Percentiles rank a stretch among this genome's conserved stretches.
Conservation (phyloP, 768 basidiomycete species). For the Termitomyces sp. region DNA sequence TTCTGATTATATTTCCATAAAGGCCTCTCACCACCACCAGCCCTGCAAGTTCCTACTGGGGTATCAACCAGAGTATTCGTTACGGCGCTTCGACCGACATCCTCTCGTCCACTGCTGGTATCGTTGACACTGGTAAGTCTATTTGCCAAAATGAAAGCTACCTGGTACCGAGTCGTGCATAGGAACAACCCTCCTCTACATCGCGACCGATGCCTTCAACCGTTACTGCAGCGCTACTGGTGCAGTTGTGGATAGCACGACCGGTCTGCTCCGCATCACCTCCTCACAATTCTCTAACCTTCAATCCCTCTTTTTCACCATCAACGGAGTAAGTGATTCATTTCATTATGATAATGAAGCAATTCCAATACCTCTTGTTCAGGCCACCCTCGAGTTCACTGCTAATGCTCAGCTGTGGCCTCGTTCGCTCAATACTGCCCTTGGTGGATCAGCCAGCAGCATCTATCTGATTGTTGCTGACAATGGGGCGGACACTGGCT, state of each 20-base stretch:
- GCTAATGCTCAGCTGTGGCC: constrained; percentile 38
- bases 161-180: not conserved
- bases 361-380: not conserved
- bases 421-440: constrained; percentile 28
- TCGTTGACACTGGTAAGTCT: constrained; percentile 54
- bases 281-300: constrained; percentile 47
- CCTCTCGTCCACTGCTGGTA: constrained; percentile 45
- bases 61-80: constrained; percentile 54
- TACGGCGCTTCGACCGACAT: constrained; percentile 46
- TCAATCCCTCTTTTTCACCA: constrained; percentile 54
- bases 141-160: not conserved
- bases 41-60: constrained; percentile 54
- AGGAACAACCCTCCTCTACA: constrained; percentile 50
- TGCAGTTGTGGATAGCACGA: constrained; percentile 34
- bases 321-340: constrained; percentile 39
- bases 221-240: constrained; percentile 45
- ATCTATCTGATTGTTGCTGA: constrained; percentile 34
- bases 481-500: constrained; percentile 35
- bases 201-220: constrained; percentile 43
- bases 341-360: not conserved
- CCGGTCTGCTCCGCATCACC: constrained; percentile 54
- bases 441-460: constrained; percentile 28
- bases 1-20: not conserved
- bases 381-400: constrained; percentile 36
- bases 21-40: constrained; percentile 45